Conservation (phyloP, 768 basidiomycete species). For the Collybia nuda region DNA sequence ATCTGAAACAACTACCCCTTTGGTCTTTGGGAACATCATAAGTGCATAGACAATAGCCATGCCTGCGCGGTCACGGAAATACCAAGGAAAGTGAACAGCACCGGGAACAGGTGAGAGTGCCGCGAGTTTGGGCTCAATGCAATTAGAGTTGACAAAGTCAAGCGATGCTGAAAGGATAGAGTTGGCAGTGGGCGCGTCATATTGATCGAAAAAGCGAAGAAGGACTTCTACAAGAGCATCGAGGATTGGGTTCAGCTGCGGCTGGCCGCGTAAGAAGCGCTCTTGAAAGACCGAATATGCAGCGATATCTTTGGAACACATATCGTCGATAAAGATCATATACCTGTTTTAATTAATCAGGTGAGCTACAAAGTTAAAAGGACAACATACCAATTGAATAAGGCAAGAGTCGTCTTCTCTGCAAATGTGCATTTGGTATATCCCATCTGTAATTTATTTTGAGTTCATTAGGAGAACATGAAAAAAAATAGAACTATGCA, state of each 20-base stretch:
- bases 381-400: constrained; percentile 15
- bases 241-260: constrained; percentile 15
- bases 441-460: constrained; percentile 9
- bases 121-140: constrained; percentile 11
- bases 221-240: constrained; percentile 11
- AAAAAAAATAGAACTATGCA: neutral
- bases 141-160: constrained; percentile 13
- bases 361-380: neutral
- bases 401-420: constrained; percentile 12
- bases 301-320: constrained; percentile 1
- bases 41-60: constrained; percentile 10
- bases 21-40: constrained; percentile 16
- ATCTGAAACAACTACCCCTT: constrained; percentile 5
- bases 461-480: neutral
- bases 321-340: constrained; percentile 18
- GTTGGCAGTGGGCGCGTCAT: constrained; percentile 13
- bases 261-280: constrained; percentile 8
- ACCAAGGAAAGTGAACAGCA: constrained; percentile 14
- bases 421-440: constrained; percentile 13
- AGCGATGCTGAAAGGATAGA: constrained; percentile 14
- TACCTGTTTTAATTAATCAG: constrained; percentile 7
- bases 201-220: constrained; percentile 11
- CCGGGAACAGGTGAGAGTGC: neutral
- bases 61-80: constrained; percentile 14
- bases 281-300: constrained; percentile 12